Evolutionary conservation across 2,329 filamentous ascomycete species (phyloP).

Genomic region (Fusarium sp.): DNA sequence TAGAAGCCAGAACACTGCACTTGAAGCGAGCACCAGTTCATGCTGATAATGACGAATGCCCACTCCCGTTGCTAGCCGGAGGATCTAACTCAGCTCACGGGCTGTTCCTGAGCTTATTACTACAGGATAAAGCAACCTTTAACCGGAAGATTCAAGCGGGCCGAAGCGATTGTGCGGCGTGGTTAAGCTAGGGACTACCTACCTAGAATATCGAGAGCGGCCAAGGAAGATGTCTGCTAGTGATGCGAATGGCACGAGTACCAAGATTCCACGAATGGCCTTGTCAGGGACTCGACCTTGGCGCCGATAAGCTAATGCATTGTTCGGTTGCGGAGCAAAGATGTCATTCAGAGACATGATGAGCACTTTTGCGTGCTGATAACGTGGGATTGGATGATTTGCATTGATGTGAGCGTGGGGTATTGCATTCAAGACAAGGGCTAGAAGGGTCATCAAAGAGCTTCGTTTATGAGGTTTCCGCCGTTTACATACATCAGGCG

Average conservation of each 20-base stretch:
- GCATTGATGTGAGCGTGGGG: not conserved
- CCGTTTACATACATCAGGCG: not conserved
- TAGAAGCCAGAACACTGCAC: too few relatives aligned
- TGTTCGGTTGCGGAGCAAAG: slow-evolving; percentile 6
- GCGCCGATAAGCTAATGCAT: slow-evolving; percentile 30
- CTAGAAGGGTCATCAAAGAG: slow-evolving; percentile 13
- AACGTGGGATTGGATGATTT: slow-evolving; percentile 22
- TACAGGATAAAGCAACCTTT: slow-evolving; percentile 2
- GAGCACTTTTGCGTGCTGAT: slow-evolving; percentile 39
- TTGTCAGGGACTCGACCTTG: slow-evolving; percentile 5
- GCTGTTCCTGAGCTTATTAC: slow-evolving; percentile 13
- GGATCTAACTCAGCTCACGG: not conserved
- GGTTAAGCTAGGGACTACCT: slow-evolving; percentile 12
- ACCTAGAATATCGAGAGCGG: slow-evolving; percentile 5
- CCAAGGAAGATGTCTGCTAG: not conserved
- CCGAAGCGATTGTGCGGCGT: slow-evolving; percentile 37
- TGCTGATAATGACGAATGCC: too few relatives aligned
- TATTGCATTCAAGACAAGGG: slow-evolving; percentile 10
- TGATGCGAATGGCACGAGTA: slow-evolving; percentile 2
- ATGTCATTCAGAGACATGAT: slow-evolving; percentile 9
- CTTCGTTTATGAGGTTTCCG: not conserved
- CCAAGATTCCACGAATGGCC: slow-evolving; percentile 21
- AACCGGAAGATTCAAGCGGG: slow-evolving; percentile 29
- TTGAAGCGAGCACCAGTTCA: not conserved
- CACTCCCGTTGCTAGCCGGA: not conserved